These are phyloP conservation scores for Fragaria nilgerrensis DNA, from an alignment of 306 rosid genomes.

Conservation along the genomic window DNA sequence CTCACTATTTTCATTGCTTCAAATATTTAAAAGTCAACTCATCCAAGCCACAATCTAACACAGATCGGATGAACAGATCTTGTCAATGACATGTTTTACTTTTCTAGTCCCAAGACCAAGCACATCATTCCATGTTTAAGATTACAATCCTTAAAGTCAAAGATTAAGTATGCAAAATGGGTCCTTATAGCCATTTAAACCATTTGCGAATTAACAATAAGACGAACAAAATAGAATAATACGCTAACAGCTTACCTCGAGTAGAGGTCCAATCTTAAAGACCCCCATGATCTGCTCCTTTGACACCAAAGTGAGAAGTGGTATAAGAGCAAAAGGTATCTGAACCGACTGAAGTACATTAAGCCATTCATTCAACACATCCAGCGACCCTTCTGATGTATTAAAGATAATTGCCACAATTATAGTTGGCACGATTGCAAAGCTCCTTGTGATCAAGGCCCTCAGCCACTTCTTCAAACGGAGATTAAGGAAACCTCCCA, in stretches of 20 bases:
- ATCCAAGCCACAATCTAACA: neutral
- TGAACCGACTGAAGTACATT: conserved; percentile 90
- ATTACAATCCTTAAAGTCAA: neutral
- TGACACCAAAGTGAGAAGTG: conserved; percentile 80
- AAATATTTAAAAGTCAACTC: neutral
- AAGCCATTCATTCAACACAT: conserved; percentile 84
- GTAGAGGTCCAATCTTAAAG: conserved; percentile 70
- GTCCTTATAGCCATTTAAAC: neutral
- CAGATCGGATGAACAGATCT: neutral
- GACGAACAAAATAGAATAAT: neutral
- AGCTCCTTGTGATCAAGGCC: conserved; percentile 82
- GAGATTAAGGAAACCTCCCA: conserved; percentile 95
- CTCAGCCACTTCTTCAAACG: conserved; percentile 87
- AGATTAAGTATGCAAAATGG: neutral
- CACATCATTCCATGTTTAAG: neutral
- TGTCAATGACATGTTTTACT: neutral
- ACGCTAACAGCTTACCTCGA: conserved; percentile 51
- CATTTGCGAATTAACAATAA: neutral
- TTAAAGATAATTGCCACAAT: conserved; percentile 70
- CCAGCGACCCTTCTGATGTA: conserved; percentile 71
- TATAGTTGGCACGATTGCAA: conserved; percentile 82
- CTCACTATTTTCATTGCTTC: neutral
- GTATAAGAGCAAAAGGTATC: conserved; percentile 89
- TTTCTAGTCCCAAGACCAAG: neutral
- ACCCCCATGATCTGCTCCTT: conserved; percentile 84